Evolutionary conservation across 2,329 filamentous ascomycete genomes (phyloP).

Genomic region (Stachybotrys chartarum): DNA sequence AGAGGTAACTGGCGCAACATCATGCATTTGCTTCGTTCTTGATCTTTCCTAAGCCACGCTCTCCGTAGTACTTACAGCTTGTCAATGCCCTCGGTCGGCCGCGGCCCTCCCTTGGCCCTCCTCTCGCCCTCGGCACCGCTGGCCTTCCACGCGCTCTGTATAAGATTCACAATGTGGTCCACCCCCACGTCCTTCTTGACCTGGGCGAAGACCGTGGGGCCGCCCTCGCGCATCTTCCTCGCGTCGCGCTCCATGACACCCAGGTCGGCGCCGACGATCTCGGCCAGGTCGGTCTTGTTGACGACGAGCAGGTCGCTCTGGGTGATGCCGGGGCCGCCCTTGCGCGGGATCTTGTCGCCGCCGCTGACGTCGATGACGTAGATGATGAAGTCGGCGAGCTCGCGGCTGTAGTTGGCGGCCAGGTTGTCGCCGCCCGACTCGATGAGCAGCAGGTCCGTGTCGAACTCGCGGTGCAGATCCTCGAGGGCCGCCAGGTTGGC

Average conservation of each 20-base stretch:
- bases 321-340: constrained; percentile 94
- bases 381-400: constrained; percentile 95
- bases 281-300: constrained; percentile 94
- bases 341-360: constrained; percentile 92
- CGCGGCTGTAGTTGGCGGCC: constrained; percentile 90
- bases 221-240: constrained; percentile 89
- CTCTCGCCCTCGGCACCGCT: constrained; percentile 67
- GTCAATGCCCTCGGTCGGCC: constrained; percentile 49
- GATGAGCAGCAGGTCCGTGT: constrained; percentile 79
- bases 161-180: constrained; percentile 78
- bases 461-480: constrained; percentile 74
- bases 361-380: constrained; percentile 98
- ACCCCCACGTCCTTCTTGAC: constrained; percentile 90
- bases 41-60: constrained; percentile 4
- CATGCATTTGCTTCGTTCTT: constrained; percentile 6
- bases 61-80: constrained; percentile 19
- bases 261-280: constrained; percentile 83
- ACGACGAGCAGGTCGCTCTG: constrained; percentile 90
- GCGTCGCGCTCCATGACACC: constrained; percentile 92
- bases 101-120: constrained; percentile 48
- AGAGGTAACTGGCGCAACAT: neutral
- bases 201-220: constrained; percentile 91
- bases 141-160: constrained; percentile 86
- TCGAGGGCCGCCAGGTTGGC: constrained; percentile 90
- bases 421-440: constrained; percentile 95